Base-by-base conservation (phyloP, 257 asterid genomes). In the Solanum phureja region DNA sequence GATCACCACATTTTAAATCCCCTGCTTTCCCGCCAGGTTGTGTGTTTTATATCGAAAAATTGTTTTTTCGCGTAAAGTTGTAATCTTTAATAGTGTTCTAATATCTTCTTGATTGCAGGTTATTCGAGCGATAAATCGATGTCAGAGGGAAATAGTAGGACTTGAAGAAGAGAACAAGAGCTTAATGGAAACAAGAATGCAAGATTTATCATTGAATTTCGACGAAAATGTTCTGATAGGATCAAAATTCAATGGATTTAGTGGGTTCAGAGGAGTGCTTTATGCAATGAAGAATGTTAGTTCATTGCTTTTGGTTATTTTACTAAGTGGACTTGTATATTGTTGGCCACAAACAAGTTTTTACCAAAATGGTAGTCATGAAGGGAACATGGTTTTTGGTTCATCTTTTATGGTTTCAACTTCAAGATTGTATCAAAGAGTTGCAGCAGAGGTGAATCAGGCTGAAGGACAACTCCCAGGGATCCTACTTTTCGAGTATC, bases 21-120 rank as follows among this genome's bases (percentile, higher is more conserved):
- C 3, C 97, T 94, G 86, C 87, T 95, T 90, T 93, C 93, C 94
- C 96, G 93, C 93, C 98, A 94, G 96, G 97, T 94, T 58, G n/a
- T 82, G 3, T 44, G 46, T 44, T 27, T 4, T 4, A 21, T 62
- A 62, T 40, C 23, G 27, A 75, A 42, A 42, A 33, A 33, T 33
- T 3, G 13, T 16, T 31, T 21, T 33, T 42, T 33, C 37, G 31
- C 9, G 2, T 58, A 4, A 49, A 82, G 69, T 82, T 46, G 69
- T 6, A 18, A 60, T 27, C 38, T 27, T 84, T 62, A 19, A 14
- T 8, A 2, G n/a, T 21, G n/a, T 21, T 14, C n/a, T 64, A 34
- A 46, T 69, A 6, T 83, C 44, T 18, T 5, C 24, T 33, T 29
- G 81, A 31, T 23, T 64, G 33, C 93, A 95, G 98, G 94, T 93